Evolutionary conservation across 345 rosid genomes (phyloP), one percentile per base, ranked within the genome.

Genomic region (Bretschneidera sinensis): DNA sequence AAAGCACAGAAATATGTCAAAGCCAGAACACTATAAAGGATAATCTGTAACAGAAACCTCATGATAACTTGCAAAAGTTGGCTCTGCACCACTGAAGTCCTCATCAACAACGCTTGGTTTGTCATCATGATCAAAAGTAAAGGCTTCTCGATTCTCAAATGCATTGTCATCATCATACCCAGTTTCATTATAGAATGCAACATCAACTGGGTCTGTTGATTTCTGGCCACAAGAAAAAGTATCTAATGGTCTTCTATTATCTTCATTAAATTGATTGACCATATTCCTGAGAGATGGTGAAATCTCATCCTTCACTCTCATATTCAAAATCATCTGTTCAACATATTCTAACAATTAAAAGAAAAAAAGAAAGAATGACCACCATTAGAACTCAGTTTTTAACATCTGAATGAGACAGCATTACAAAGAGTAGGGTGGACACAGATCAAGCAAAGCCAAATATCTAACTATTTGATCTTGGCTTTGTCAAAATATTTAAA

Each of bases 211-310:
- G 22, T 81, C 85, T 1, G 57, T 60, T 11, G 74, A 59, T 67
- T 65, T 78, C 68, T 77, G 83, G 60, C 70, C 48, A 66, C 76
- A 66, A 62, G 83, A 64, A 71, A 83, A 75, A 49, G 74, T 77
- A 62, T 85, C 85, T 51, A 48, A 28, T 67, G 84, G 79, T 66
- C 94, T 73, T 76, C 61, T 73, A 61, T 92, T 84, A 57, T 81
- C 87, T 74, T 85, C 88, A 69, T 87, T 90, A 70, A 87, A 89
- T 54, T 78, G 83, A 63, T 71, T 72, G 56, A 89, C 80, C 55
- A 92, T 83, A 34, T 51, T 45, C 65, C 65, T 58, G 47, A 87
- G 83, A 52, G 95, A 79, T 51, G 98, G 98, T 54, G 92, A 82
- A 73, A 89, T 89, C 57, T 87, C 99, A 74, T 79, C 71, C 69